Conservation (phyloP, 306 rosid species). For the Crataegus laevigata region DNA sequence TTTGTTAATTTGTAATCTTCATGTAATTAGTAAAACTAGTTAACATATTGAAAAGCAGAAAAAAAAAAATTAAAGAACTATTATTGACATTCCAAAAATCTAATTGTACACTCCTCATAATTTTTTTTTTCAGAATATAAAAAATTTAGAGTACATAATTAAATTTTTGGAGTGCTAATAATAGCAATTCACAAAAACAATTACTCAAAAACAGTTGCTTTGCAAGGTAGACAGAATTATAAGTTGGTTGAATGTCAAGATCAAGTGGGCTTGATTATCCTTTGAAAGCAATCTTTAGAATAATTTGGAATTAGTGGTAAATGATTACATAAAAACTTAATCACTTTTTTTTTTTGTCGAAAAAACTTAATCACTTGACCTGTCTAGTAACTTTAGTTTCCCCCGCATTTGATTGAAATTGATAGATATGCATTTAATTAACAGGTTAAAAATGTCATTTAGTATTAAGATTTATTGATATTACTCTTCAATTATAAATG, state of each 20-base stretch:
- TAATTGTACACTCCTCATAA: no score
- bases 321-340: background rate
- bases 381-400: background rate
- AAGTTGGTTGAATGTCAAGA: constrained; percentile 18
- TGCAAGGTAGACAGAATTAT: background rate
- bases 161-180: no score
- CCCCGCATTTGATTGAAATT: background rate
- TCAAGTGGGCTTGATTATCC: constrained; percentile 4
- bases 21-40: background rate
- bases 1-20: background rate
- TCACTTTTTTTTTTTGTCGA: no score
- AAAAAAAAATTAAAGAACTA: background rate
- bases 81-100: no score
- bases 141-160: no score
- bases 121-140: no score
- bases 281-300: background rate
- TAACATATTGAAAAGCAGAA: background rate
- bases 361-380: background rate
- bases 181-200: no score
- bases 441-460: background rate
- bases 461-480: background rate
- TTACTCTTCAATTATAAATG: no score
- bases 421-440: background rate
- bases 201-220: background rate
- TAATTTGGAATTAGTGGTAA: background rate